phyloP scores from a whole-genome alignment of 2,329 filamentous ascomycete genomes.

The Colletotrichum lindemuthianum region DNA sequence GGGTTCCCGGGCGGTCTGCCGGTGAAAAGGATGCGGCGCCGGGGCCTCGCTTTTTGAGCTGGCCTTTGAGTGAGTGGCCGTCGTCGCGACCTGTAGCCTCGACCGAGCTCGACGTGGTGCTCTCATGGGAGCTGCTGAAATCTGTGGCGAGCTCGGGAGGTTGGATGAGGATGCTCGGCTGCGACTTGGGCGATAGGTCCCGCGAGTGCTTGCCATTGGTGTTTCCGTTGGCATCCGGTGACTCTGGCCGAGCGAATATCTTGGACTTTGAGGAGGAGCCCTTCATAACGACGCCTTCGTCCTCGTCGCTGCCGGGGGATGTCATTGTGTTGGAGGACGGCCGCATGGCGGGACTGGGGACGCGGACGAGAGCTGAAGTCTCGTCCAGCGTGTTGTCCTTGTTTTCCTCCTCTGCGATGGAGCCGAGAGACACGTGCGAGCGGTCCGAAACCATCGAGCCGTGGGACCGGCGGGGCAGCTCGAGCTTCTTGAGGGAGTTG shows the following conservation, averaged over 20 bases:
- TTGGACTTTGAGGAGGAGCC: constrained; percentile 36
- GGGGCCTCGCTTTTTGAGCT: constrained; percentile 35
- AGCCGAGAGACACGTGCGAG: constrained; percentile 54
- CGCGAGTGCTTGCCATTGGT: constrained; percentile 23
- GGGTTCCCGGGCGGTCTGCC: constrained; percentile 35
- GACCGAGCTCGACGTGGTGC: neutral
- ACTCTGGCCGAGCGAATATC: constrained; percentile 5
- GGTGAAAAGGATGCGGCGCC: constrained; percentile 3
- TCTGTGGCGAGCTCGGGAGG: constrained; percentile 22
- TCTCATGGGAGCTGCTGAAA: constrained; percentile 8
- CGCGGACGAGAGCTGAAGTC: constrained; percentile 35
- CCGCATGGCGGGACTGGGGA: constrained; percentile 44
- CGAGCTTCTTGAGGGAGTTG: constrained; percentile 42
- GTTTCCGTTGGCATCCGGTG: constrained; percentile 16
- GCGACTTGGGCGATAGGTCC: constrained; percentile 8
- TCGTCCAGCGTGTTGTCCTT: constrained; percentile 36
- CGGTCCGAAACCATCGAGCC: constrained; percentile 44
- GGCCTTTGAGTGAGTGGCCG: constrained; percentile 7
- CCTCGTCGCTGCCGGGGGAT: constrained; percentile 48
- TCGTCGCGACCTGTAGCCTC: constrained; percentile 4
- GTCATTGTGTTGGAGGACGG: constrained; percentile 37
- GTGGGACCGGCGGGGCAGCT: constrained; percentile 41
- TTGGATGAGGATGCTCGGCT: constrained; percentile 15
- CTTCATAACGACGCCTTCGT: constrained; percentile 52
- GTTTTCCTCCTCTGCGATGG: constrained; percentile 55